Base-by-base conservation (phyloP, 345 rosid species). In the Eutrema yunnanense region DNA sequence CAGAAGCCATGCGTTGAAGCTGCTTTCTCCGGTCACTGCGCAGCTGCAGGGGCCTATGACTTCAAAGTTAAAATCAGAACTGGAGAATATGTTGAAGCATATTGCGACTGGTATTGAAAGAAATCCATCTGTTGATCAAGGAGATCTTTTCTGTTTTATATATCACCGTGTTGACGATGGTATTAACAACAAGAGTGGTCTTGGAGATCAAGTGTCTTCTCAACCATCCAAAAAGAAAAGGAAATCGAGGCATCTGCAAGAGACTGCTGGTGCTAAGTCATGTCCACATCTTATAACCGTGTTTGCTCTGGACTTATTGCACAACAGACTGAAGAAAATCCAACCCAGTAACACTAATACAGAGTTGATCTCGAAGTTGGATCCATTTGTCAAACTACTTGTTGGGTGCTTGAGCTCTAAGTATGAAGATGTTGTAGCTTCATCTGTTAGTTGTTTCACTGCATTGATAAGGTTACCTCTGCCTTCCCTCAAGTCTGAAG, bases 61-160 rank as follows among this genome's bases (percentile, higher is more conserved):
- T 7, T 85, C 93, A 2, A 88, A 85, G 75, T n/a, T 79, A 80
- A 90, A 86, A 76, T 54, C 78, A 57, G 88, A 83, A 71, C 78
- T 92, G 75, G 84, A 83, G 80, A 75, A 69, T 37, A 92, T 90
- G 90, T 77, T 90, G 72, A 81, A 75, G 69, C 82, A 83, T 63
- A 87, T 90, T 54, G 90, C 92, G 0, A 66, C 66, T 79, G 98
- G 98, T 72, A 81, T 92, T 75, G 92, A 88, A 64, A 62, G 79
- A 70, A 90, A 92, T 79, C 88, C 84, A 11, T 86, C 90, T 7
- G 92, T 84, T 27, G 88, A 85, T 73, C 90, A 81, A 74, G 84
- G 81, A n/a, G 86, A 90, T 75, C 76, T 92, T 29, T 81, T 90
- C 30, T 53, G 72, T 84, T 75, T 92, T 86, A 72, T 87, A 29